A percentile compares a stretch with the other conserved stretches of the same genome.
These are phyloP conservation scores for Neurospora sp. DNA, from an alignment of 2,329 filamentous ascomycete species.

Conservation along the genomic window DNA sequence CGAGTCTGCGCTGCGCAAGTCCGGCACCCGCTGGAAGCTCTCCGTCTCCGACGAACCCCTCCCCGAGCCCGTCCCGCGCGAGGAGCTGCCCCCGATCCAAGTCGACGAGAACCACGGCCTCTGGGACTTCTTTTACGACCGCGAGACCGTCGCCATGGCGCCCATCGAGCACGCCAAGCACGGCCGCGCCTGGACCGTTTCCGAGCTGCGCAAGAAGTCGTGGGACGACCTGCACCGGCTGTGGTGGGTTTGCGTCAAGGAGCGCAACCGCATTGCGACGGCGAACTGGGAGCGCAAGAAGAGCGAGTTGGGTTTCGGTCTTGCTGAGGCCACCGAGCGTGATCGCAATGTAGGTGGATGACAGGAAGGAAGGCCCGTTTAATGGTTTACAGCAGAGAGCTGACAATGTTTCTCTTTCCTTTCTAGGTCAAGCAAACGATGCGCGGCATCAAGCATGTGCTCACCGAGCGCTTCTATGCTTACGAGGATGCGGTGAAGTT, in stretches of 20 bases:
- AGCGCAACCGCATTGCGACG: conserved; percentile 83
- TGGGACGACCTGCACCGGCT: conserved; percentile 89
- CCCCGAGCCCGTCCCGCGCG: conserved; percentile 49
- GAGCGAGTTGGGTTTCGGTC: conserved; percentile 62
- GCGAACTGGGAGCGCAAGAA: conserved; percentile 58
- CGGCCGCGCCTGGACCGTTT: conserved; percentile 73
- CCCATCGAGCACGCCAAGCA: conserved; percentile 62
- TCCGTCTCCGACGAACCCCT: conserved; percentile 63
- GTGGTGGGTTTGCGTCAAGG: conserved; percentile 91
- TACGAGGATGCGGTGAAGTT: conserved; percentile 68
- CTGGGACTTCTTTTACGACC: conserved; percentile 79
- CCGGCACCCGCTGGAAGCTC: conserved; percentile 64
- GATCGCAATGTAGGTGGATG: conserved; percentile 51
- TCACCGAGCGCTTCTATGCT: conserved; percentile 81
- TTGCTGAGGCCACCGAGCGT: conserved; percentile 53
- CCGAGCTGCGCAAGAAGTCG: conserved; percentile 79
- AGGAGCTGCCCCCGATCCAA: conserved; percentile 47
- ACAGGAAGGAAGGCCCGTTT: background rate
- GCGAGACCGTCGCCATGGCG: conserved; percentile 57
- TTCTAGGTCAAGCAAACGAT: conserved; percentile 65
- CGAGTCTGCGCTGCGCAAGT: conserved; percentile 69
- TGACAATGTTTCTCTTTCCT: conserved; percentile 5
- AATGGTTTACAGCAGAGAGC: background rate
- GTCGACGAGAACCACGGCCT: conserved; percentile 73
- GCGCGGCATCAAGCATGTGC: conserved; percentile 68